A percentile compares a stretch with the other conserved stretches of the same genome.
These are phyloP conservation scores for Eucommia ulmoides DNA, from an alignment of 257 asterid genomes.

Conservation along the genomic window DNA sequence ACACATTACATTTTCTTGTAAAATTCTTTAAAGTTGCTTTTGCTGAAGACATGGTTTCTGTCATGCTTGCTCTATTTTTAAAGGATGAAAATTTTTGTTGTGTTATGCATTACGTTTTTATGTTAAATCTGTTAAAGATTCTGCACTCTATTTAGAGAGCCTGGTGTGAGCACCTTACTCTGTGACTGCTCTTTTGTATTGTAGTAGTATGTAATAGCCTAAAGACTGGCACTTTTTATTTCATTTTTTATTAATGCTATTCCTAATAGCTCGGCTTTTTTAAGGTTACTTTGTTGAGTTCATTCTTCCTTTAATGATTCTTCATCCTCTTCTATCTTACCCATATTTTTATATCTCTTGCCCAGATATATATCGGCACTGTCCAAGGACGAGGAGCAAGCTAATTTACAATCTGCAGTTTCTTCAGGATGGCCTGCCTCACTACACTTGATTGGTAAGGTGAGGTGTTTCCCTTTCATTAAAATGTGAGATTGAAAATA, in stretches of 20 bases:
- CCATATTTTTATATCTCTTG: conserved; percentile 10
- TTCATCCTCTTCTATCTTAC: conserved; percentile 4
- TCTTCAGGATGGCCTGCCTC: conserved; percentile 94
- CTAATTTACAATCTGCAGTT: conserved; percentile 54
- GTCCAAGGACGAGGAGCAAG: conserved; percentile 45
- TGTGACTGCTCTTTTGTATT: no score
- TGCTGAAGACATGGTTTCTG: neutral
- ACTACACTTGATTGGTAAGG: conserved; percentile 95
- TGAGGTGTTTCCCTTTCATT: conserved; percentile 8
- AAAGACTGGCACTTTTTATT: no score
- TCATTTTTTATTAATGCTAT: no score
- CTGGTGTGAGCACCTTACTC: no score
- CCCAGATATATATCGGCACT: conserved; percentile 91
- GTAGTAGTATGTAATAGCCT: no score
- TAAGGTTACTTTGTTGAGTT: no score
- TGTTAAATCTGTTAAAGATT: neutral
- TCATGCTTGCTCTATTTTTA: neutral
- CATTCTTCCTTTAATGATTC: no score
- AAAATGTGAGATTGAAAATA: no score
- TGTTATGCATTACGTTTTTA: no score
- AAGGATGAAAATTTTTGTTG: neutral
- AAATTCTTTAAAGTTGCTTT: neutral
- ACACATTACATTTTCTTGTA: neutral
- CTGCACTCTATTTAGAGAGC: no score
- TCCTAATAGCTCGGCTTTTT: no score